These are phyloP conservation scores for Claviceps paspali DNA, from an alignment of 2,329 filamentous ascomycete genomes.

Conservation along the genomic window DNA sequence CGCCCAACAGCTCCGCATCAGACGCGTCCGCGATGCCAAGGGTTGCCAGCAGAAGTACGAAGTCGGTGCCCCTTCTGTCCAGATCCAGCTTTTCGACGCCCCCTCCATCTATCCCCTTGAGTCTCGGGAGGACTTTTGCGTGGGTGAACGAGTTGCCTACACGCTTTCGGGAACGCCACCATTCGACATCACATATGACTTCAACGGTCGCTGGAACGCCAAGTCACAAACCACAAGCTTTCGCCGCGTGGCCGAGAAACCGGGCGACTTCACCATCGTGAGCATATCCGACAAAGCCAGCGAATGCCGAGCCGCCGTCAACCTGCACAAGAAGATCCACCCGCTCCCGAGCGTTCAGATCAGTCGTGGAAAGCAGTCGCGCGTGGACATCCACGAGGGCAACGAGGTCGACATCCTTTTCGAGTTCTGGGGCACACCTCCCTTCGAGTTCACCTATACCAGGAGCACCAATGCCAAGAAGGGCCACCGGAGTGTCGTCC, in stretches of 20 bases:
- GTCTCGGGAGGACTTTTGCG: slow-evolving; percentile 75
- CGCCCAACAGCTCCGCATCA: slow-evolving; percentile 77
- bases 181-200: slow-evolving; percentile 86
- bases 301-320: slow-evolving; percentile 67
- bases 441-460: slow-evolving; percentile 96
- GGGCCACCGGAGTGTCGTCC: slow-evolving; percentile 60
- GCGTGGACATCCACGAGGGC: slow-evolving; percentile 92
- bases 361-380: slow-evolving; percentile 63
- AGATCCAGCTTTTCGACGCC: slow-evolving; percentile 84
- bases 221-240: slow-evolving; percentile 69
- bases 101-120: slow-evolving; percentile 83
- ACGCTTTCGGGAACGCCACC: slow-evolving; percentile 80
- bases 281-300: slow-evolving; percentile 77
- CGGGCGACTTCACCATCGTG: slow-evolving; percentile 78
- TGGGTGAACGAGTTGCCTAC: slow-evolving; percentile 88
- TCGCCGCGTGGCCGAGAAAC: slow-evolving; percentile 80
- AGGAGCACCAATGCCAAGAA: slow-evolving; percentile 72
- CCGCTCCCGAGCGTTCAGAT: slow-evolving; percentile 84
- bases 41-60: slow-evolving; percentile 74
- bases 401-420: slow-evolving; percentile 87
- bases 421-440: slow-evolving; percentile 87
- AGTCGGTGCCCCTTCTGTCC: slow-evolving; percentile 57
- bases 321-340: slow-evolving; percentile 73
- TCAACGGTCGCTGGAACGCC: slow-evolving; percentile 69
- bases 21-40: slow-evolving; percentile 73